Evolutionary conservation across 129 eudicot genomes (phyloP), one percentile per base, ranked within the genome.

Genomic region (Saposhnikovia divaricata): DNA sequence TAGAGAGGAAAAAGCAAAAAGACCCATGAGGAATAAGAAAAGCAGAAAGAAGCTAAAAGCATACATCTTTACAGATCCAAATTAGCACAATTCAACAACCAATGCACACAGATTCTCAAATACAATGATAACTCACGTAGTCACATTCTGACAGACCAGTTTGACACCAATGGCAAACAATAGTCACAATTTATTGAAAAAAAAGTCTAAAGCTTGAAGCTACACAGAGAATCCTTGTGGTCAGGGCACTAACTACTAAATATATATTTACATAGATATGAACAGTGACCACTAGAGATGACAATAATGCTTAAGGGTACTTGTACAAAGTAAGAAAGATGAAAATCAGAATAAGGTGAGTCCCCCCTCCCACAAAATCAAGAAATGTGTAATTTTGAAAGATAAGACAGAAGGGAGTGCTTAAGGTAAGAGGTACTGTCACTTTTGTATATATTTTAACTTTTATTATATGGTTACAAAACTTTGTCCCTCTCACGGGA

Each of bases 401-500:
- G 80, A 84, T 84, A 86, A 84, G 79, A 77, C 75, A 74, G 68
- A 57, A 38, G 70, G 82, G 84, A 87, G 90, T 85, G 86, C 84
- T 85, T 77, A 85, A 86, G 89, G 85, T 85, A 85, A 87, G 87
- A 84, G 81, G 53, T 63, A 75, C 34, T 76, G 39, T 83, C 78
- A 57, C 59, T 78, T 83, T 75, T 50, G 48, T 79, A 6, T 15
- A 13, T 31, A 68, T 31, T 68, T 27, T 34, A 34, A 34, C 37
- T 34, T 66, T 13, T 4, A 2, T 9, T 65, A 72, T 84, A 65
- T 85, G 86, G 89, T 59, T 83, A 81, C 89, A 83, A 79, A 85
- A 86, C 89, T 88, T 88, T 68, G 90, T 94, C 92, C 80, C 87
- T 82, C 85, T 93, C 98, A 91, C 97, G 97, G 86, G 93, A 81